Evolutionary conservation across 139 green algal genomes (phyloP).

Genomic region (Trebouxia sp.): DNA sequence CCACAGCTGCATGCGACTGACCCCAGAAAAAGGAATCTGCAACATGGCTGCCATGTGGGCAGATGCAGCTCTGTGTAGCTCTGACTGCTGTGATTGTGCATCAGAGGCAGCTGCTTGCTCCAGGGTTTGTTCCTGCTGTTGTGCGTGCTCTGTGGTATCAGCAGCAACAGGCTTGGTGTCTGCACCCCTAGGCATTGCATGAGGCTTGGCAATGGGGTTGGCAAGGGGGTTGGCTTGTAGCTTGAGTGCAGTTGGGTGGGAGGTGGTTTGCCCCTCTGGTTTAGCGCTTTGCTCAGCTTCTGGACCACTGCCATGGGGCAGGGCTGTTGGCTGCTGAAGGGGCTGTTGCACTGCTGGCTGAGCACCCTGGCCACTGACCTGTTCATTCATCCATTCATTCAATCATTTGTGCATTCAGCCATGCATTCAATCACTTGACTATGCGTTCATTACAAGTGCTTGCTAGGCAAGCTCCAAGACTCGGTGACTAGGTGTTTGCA

Average conservation of each 20-base stretch:
- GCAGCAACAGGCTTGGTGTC: neutral
- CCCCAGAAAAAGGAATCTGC: conserved; percentile 7
- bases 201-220: conserved; percentile 14
- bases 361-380: no score
- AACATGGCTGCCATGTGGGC: conserved; percentile 17
- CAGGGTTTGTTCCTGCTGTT: neutral
- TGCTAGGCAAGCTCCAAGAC: no score
- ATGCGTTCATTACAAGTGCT: no score
- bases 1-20: conserved; percentile 18
- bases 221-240: conserved; percentile 4
- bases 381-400: no score
- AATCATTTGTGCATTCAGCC: no score
- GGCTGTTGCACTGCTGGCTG: no score
- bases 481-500: no score
- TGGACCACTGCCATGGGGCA: no score
- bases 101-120: neutral
- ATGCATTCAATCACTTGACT: no score
- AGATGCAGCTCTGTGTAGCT: conserved; percentile 9
- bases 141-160: neutral
- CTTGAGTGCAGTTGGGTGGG: no score
- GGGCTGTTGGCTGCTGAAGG: no score
- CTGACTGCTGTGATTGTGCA: neutral
- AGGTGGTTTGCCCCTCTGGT: no score
- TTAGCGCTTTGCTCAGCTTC: neutral
- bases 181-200: neutral